Evolutionary conservation across 208 protist species (phyloP).

Genomic region (Histomonas meleagridis): DNA sequence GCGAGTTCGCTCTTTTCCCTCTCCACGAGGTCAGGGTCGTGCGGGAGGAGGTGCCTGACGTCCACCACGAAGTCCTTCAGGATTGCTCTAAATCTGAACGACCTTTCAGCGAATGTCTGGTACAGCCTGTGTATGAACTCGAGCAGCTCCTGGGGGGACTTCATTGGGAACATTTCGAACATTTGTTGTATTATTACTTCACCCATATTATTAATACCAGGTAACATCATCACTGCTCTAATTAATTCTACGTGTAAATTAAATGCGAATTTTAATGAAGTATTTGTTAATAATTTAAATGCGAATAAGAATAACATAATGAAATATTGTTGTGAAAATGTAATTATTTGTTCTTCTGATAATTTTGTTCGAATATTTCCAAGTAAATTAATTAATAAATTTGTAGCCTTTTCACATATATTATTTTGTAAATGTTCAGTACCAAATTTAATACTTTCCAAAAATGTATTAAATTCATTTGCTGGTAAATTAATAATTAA

Average conservation of each 20-base stretch:
- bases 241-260: not conserved
- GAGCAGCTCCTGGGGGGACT: not conserved
- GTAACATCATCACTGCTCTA: not conserved
- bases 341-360: not conserved
- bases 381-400: not conserved
- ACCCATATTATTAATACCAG: not conserved
- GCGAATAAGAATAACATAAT: not conserved
- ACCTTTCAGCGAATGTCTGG: not conserved
- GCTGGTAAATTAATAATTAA: not conserved
- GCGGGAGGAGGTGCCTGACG: not conserved
- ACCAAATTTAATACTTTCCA: not conserved
- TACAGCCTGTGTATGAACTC: not conserved
- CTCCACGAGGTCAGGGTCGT: not conserved
- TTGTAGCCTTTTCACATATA: not conserved
- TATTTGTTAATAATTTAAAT: not conserved
- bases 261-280: not conserved
- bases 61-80: not conserved
- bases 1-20: not conserved
- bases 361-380: not conserved
- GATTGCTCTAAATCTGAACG: not conserved
- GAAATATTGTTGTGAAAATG: not conserved
- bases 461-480: not conserved
- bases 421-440: not conserved
- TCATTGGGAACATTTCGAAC: not conserved
- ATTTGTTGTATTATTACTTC: not conserved